Base-by-base conservation (phyloP, 179 eudicot species). In the Beta corolliflora region DNA sequence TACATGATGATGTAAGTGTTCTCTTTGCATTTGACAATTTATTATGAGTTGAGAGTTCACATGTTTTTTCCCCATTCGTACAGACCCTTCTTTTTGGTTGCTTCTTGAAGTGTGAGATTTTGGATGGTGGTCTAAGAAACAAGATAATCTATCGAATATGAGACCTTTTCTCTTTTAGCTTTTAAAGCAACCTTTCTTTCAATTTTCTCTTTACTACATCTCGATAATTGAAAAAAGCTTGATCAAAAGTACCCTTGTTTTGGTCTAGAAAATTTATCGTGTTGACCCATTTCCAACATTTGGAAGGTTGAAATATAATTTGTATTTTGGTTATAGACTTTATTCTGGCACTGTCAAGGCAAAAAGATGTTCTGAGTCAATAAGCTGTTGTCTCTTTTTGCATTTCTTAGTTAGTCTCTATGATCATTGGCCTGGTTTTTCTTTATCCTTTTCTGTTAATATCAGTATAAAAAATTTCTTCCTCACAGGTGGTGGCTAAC, bases 401-500 rank as follows among this genome's bases (percentile, higher is more conserved):
- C 36, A 67, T 36, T 16, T 75, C 53, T 75, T 36, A 48, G 19
- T 60, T 29, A 23, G 63, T 36, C 25, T 29, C 14, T 29, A n/a
- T 56, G n/a, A 15, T 23, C 13, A 53, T 59, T 73, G 63, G 18
- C 71, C 76, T 60, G 19, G 21, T 58, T 53, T 69, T 14, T 25
- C 36, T 68, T 31, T 23, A 29, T 7, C 76, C 45, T 59, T 65
- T 65, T 31, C 66, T 64, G 21, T 54, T 31, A 69, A 15, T 25
- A 18, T 46, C 52, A 55, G 48, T 21, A 65, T 70, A 72, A 29
- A 74, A 36, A 36, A 69, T 53, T 80, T 74, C 58, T 48, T 48
- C 1, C 66, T 6, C 83, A 82, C 86, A 97, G 99, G 99, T 94
- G 73, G 98, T 97, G 71, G 90, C 97, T 70, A 94, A 93, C 82